phyloP scores from a whole-genome alignment of 2,329 filamentous ascomycete genomes.

The Nakataea oryzae region DNA sequence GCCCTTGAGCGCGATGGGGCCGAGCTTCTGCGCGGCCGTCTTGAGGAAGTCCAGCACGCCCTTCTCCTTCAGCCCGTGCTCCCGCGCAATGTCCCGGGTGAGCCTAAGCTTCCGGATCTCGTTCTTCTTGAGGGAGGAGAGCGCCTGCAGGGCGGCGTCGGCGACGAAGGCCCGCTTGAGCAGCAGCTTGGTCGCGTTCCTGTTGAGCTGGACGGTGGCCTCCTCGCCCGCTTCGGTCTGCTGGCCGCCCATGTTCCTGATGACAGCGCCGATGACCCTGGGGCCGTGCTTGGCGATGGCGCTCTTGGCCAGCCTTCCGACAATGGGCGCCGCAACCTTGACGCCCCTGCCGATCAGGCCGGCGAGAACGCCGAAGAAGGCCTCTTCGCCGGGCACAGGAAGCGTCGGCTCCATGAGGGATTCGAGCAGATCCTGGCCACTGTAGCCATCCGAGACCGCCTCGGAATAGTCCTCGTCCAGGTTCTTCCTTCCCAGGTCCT shows the following conservation, averaged over 20 bases:
- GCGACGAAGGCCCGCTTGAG: constrained; percentile 10
- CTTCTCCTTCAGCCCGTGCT: background rate
- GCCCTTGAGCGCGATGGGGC: background rate
- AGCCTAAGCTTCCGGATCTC: background rate
- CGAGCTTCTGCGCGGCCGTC: background rate
- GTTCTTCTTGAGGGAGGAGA: constrained; percentile 3
- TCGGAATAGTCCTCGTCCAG: background rate
- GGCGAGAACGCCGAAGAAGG: constrained; percentile 6
- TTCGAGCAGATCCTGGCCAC: constrained; percentile 5
- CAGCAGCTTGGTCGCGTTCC: background rate
- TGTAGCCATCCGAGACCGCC: background rate
- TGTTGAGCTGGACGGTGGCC: background rate
- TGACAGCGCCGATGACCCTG: background rate
- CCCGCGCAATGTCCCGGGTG: background rate
- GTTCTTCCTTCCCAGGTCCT: background rate
- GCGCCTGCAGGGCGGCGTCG: constrained; percentile 9
- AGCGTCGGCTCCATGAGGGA: constrained; percentile 6
- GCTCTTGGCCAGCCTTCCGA: background rate
- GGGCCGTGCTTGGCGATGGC: background rate
- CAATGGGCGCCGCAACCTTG: background rate
- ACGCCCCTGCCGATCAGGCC: constrained; percentile 4
- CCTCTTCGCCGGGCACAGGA: constrained; percentile 7
- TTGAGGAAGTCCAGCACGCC: background rate
- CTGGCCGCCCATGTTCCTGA: background rate
- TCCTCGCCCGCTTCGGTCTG: background rate